Percentiles rank a stretch among this genome's conserved stretches.
Conservation (phyloP, 345 rosid species). For the Physaria fendleri region DNA sequence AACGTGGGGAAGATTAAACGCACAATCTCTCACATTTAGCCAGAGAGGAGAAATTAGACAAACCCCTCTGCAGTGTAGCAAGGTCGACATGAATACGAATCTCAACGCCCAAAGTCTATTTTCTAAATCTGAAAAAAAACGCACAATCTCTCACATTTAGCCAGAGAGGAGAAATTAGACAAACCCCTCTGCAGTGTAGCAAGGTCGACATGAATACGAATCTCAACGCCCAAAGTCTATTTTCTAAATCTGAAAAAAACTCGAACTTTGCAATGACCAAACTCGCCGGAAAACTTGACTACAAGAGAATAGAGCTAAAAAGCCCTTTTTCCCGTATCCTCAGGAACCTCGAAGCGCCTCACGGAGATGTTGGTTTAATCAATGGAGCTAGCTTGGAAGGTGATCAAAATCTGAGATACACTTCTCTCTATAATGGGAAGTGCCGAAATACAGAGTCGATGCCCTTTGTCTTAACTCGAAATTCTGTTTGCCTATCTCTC, state of each 20-base stretch:
- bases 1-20: not conserved
- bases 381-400: too few species aligned
- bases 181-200: not conserved
- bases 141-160: not conserved
- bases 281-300: not conserved
- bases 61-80: not conserved
- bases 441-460: too few species aligned
- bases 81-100: not conserved
- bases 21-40: not conserved
- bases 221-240: not conserved
- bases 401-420: too few species aligned
- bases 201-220: slow-evolving; percentile 1
- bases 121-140: not conserved
- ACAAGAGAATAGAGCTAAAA: not conserved
- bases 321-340: too few species aligned
- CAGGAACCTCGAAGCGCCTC: too few species aligned
- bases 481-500: too few species aligned
- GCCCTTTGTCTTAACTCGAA: too few species aligned
- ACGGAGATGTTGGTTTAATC: too few species aligned
- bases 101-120: not conserved
- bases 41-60: not conserved
- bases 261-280: not conserved
- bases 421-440: too few species aligned
- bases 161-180: not conserved
- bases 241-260: not conserved